Conservation (phyloP, 2,329 filamentous ascomycete species). For the Aaosphaeria pasadenensis region DNA sequence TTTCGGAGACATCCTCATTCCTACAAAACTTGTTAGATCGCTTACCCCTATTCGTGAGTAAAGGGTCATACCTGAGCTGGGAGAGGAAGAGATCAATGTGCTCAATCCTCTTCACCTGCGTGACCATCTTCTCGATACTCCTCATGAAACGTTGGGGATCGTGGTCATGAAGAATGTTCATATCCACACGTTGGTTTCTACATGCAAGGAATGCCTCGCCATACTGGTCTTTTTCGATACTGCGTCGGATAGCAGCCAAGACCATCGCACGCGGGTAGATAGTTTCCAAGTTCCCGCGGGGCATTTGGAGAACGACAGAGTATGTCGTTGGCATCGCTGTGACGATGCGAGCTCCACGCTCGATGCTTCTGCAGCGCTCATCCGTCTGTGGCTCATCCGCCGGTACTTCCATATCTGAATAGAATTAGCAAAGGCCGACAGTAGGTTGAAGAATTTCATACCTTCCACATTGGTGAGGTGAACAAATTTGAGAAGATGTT, state of each 20-base stretch:
- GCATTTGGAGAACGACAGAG: conserved; percentile 88
- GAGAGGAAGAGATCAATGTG: conserved; percentile 91
- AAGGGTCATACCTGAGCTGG: conserved; percentile 63
- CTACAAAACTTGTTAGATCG: conserved; percentile 31
- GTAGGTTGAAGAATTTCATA: conserved; percentile 35
- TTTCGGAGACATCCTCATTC: conserved; percentile 89
- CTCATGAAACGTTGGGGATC: conserved; percentile 80
- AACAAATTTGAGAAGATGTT: conserved; percentile 91
- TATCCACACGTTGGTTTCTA: conserved; percentile 89
- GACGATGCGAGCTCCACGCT: conserved; percentile 82
- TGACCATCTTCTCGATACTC: conserved; percentile 72
- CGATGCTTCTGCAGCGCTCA: conserved; percentile 87
- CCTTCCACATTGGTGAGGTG: conserved; percentile 68
- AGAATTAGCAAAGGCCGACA: conserved; percentile 1
- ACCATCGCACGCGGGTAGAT: conserved; percentile 93
- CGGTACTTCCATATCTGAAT: conserved; percentile 74
- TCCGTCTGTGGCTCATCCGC: conserved; percentile 86
- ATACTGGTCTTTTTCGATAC: conserved; percentile 80
- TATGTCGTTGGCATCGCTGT: conserved; percentile 87
- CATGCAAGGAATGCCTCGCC: conserved; percentile 81
- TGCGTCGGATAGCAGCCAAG: conserved; percentile 78
- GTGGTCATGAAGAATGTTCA: conserved; percentile 96
- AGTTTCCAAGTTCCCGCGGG: conserved; percentile 90
- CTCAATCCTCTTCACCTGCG: conserved; percentile 77
- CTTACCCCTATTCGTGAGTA: background rate